phyloP scores from a whole-genome alignment of 306 rosid genomes.

The Cicer bijugum region DNA sequence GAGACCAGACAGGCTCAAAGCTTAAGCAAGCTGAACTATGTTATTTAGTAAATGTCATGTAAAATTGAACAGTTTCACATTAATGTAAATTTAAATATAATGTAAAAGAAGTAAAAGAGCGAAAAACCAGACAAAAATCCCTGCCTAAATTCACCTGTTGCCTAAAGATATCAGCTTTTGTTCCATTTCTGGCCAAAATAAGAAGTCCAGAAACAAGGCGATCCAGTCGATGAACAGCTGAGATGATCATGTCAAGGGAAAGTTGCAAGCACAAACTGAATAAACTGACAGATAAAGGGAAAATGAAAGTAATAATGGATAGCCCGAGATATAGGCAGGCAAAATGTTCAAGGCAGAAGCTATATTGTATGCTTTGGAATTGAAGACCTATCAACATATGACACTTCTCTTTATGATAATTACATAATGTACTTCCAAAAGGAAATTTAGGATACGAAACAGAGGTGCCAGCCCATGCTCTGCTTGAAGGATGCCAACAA shows the following conservation, averaged over 20 bases:
- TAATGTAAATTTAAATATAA: slow-evolving; percentile 15
- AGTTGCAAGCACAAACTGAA: slow-evolving; percentile 41
- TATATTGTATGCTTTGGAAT: slow-evolving; percentile 25
- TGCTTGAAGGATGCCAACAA: slow-evolving; percentile 93
- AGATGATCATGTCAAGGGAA: slow-evolving; percentile 64
- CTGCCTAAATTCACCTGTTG: slow-evolving; percentile 65
- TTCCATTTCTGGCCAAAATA: slow-evolving; percentile 86
- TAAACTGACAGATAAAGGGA: slow-evolving; percentile 23
- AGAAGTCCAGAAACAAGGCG: slow-evolving; percentile 97
- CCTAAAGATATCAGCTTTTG: slow-evolving; percentile 83
- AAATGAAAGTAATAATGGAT: slow-evolving; percentile 41
- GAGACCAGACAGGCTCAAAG: slow-evolving; percentile 26
- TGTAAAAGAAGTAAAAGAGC: neutral
- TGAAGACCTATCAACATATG: slow-evolving; percentile 15
- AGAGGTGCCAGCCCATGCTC: slow-evolving; percentile 84
- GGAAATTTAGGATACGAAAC: slow-evolving; percentile 77
- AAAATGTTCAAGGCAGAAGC: slow-evolving; percentile 29
- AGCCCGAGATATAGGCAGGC: slow-evolving; percentile 6
- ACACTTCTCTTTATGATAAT: neutral
- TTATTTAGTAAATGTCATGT: neutral
- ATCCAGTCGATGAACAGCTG: slow-evolving; percentile 91
- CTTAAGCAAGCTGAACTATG: slow-evolving; percentile 10
- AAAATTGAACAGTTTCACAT: slow-evolving; percentile 13
- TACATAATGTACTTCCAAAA: slow-evolving; percentile 25
- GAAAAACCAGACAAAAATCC: slow-evolving; percentile 28